These are phyloP conservation scores for Polygonum aviculare DNA, from an alignment of 148 eudicot species.

Conservation along the genomic window DNA sequence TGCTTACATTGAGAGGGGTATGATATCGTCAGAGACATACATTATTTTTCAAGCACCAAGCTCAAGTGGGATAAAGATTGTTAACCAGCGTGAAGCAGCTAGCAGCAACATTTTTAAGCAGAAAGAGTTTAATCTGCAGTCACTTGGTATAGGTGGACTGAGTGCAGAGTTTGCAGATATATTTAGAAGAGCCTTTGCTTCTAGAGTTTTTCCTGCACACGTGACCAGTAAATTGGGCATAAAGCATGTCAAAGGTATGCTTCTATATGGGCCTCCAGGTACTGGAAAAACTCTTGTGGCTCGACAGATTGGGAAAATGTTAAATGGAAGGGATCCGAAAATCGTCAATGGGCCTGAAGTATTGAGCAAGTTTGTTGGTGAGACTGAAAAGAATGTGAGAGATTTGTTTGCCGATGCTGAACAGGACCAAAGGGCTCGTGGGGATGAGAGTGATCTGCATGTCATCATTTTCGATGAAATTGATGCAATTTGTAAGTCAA, in stretches of 20 bases:
- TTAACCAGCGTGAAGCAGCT: conserved; percentile 91
- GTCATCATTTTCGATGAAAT: conserved; percentile 98
- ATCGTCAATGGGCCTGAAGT: conserved; percentile 99
- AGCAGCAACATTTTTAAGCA: conserved; percentile 87
- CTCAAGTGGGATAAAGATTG: conserved; percentile 86
- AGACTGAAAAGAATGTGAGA: conserved; percentile 95
- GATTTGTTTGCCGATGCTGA: conserved; percentile 99
- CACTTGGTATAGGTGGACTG: conserved; percentile 91
- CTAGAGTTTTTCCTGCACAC: conserved; percentile 94
- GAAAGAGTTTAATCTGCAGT: conserved; percentile 83
- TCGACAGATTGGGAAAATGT: conserved; percentile 95
- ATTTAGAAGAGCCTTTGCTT: conserved; percentile 96
- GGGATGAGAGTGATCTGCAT: conserved; percentile 96
- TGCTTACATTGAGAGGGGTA: conserved; percentile 65
- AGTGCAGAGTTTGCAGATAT: conserved; percentile 92
- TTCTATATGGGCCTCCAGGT: conserved; percentile 97
- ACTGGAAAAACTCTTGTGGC: conserved; percentile 99
- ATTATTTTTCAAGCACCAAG: conserved; percentile 75
- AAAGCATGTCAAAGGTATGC: conserved; percentile 99
- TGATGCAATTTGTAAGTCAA: conserved; percentile 98
- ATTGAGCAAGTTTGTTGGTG: conserved; percentile 97
- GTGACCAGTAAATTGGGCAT: conserved; percentile 91
- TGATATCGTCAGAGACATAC: conserved; percentile 69
- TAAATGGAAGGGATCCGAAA: conserved; percentile 97
- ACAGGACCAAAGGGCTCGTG: conserved; percentile 79